phyloP scores from a whole-genome alignment of 2,329 filamentous ascomycete genomes.

The Trichoderma aggressivum region DNA sequence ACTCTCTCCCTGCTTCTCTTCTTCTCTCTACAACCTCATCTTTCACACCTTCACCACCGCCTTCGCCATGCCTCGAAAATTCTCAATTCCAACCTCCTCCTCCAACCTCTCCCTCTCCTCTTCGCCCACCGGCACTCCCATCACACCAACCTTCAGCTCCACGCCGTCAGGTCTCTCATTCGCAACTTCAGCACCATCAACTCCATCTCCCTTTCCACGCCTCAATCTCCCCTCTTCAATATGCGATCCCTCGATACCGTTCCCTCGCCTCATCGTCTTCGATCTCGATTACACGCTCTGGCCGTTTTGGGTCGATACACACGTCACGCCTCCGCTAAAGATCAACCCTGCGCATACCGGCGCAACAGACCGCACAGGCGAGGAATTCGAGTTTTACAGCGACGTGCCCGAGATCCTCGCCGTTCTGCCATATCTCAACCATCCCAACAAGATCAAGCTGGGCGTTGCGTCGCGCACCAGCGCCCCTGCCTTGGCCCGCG shows the following conservation, averaged over 20 bases:
- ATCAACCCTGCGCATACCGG: slow-evolving; percentile 41
- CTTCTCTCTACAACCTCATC: not conserved
- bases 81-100: slow-evolving; percentile 19
- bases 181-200: slow-evolving; percentile 1
- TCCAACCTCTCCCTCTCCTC: slow-evolving; percentile 23
- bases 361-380: slow-evolving; percentile 55
- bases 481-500: slow-evolving; percentile 73
- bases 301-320: slow-evolving; percentile 98
- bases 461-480: slow-evolving; percentile 78
- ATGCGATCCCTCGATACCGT: slow-evolving; percentile 55
- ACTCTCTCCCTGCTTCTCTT: not conserved
- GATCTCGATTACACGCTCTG: slow-evolving; percentile 98
- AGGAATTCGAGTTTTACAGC: slow-evolving; percentile 66
- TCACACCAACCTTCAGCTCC: slow-evolving; percentile 35
- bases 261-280: slow-evolving; percentile 84
- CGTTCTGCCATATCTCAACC: slow-evolving; percentile 44
- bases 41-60: not conserved
- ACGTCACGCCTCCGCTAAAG: slow-evolving; percentile 72
- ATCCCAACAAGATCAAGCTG: slow-evolving; percentile 42
- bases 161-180: not conserved
- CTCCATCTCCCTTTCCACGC: slow-evolving; percentile 10
- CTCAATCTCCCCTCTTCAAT: slow-evolving; percentile 41
- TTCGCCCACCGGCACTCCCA: slow-evolving; percentile 21
- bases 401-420: slow-evolving; percentile 67
- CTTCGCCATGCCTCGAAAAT: slow-evolving; percentile 7